phyloP scores from a whole-genome alignment of 257 asterid species.

The Mitragyna speciosa region DNA sequence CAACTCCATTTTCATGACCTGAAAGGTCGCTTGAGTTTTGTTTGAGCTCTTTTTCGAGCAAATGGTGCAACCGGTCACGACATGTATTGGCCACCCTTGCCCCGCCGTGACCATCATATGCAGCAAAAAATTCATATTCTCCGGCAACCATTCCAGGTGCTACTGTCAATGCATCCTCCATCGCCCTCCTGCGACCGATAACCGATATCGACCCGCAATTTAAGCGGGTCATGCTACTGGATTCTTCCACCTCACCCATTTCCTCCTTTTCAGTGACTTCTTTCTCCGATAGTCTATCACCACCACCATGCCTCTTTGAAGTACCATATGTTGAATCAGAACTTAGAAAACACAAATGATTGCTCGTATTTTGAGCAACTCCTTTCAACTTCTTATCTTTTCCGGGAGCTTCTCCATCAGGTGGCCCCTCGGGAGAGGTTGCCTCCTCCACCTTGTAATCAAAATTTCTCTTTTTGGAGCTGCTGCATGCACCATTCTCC shows the following conservation, averaged over 20 bases:
- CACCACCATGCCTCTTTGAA: neutral
- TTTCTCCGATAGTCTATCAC: too few relatives aligned
- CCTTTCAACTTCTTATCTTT: neutral
- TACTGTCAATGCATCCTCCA: slow-evolving; percentile 54
- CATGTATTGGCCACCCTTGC: slow-evolving; percentile 45
- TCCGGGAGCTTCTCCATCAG: neutral
- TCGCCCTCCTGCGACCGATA: slow-evolving; percentile 57
- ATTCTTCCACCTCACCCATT: neutral
- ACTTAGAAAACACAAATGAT: neutral
- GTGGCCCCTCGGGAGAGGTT: neutral
- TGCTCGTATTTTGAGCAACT: neutral
- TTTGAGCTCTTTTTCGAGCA: slow-evolving; percentile 31
- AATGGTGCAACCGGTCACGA: slow-evolving; percentile 38
- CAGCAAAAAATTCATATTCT: slow-evolving; percentile 47
- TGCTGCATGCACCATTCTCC: neutral
- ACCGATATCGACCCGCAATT: slow-evolving; percentile 41
- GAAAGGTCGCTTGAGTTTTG: neutral
- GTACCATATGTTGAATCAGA: neutral
- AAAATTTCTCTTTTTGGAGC: neutral
- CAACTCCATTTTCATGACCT: neutral
- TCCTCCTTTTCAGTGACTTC: neutral
- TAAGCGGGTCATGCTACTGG: neutral
- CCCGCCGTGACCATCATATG: slow-evolving; percentile 59
- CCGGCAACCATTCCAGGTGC: slow-evolving; percentile 26
- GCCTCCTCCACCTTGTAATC: neutral